Base-by-base conservation (phyloP, 2,329 filamentous ascomycete species). In the Ophiostoma australiae region DNA sequence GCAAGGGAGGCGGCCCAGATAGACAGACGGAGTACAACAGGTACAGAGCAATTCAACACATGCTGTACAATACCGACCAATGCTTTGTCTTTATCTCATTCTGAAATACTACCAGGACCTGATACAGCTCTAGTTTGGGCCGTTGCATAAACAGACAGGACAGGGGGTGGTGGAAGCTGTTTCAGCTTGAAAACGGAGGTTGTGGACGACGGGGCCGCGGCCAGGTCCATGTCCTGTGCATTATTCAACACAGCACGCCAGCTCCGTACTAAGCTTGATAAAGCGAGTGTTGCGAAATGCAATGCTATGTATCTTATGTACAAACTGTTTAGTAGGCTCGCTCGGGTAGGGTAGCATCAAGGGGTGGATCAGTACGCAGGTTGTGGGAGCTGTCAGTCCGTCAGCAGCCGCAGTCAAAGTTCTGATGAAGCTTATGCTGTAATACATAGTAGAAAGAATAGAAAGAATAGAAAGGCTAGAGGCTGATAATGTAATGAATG, bases 241-340 rank as follows among this genome's bases (percentile, higher is more conserved):
- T 23, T 27, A 58, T 27, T 31, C 44, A 17, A 44, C 17, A 44
- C 41, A 44, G 37, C 37, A 39, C 37, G 10, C 10, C 37, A 44
- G 23, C 52, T 58, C 52, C 52, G 52, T 58, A 58, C 52, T 58
- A 58, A 58, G 52, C n/a, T 58, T 31, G 10, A 58, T 58, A 58
- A 15, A 58, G 13, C 48, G 20, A 41, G 10, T 55, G 48, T 27
- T 5, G 8, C 44, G 4, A 27, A 11, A 10, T 41, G 6, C 37
- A 39, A 31, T 31, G 3, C 27, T 31, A 31, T 31, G n/a, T n/a
- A n/a, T n/a, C n/a, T 11, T 39, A 39, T 11, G 37, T 39, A 39
- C 37, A 39, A 39, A 39, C 8, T 39, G n/a, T 11, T 8, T 8
- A 39, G 11, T 10, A 39, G 37, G 37, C 37, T 39, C 37, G 37